These are phyloP conservation scores for Paecilomyces dactylethromorphus DNA, from an alignment of 2,329 filamentous ascomycete species.

Conservation along the genomic window DNA sequence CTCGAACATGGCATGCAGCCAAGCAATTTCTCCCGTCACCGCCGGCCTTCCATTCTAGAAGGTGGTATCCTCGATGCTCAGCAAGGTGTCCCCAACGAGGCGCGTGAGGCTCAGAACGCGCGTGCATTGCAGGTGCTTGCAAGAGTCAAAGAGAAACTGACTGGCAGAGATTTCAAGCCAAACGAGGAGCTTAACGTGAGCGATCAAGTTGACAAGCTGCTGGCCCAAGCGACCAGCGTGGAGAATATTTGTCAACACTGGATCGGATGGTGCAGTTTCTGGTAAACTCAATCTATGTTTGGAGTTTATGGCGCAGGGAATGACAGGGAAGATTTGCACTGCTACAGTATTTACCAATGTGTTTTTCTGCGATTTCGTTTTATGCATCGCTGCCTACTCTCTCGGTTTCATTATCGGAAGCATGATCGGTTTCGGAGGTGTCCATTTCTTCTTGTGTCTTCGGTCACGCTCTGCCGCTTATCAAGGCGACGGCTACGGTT, in stretches of 20 bases:
- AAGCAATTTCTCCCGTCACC: constrained; percentile 59
- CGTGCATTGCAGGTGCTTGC: constrained; percentile 85
- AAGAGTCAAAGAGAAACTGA: constrained; percentile 91
- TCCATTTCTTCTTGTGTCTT: background rate
- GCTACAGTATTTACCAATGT: constrained; percentile 1
- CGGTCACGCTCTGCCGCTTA: background rate
- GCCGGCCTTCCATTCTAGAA: constrained; percentile 65
- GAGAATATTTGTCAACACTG: constrained; percentile 99
- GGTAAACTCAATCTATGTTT: constrained; percentile 47
- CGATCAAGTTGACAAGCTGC: constrained; percentile 87
- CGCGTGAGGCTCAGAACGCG: constrained; percentile 80
- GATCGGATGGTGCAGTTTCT: constrained; percentile 98
- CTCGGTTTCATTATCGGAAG: background rate
- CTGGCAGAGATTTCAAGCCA: constrained; percentile 83
- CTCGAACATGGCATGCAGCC: constrained; percentile 49
- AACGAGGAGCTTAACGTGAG: constrained; percentile 77
- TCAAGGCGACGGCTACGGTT: background rate
- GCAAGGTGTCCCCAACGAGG: constrained; percentile 36
- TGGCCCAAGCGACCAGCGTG: constrained; percentile 90
- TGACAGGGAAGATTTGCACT: constrained; percentile 18
- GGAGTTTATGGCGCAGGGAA: constrained; percentile 20
- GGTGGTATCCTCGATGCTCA: constrained; percentile 39
- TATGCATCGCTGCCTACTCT: background rate
- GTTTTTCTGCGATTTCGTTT: background rate
- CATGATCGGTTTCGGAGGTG: background rate